Evolutionary conservation across 2,329 filamentous ascomycete genomes (phyloP), one percentile per base, ranked within the genome.

Genomic region (Cephalotrichum gorgonifer): DNA sequence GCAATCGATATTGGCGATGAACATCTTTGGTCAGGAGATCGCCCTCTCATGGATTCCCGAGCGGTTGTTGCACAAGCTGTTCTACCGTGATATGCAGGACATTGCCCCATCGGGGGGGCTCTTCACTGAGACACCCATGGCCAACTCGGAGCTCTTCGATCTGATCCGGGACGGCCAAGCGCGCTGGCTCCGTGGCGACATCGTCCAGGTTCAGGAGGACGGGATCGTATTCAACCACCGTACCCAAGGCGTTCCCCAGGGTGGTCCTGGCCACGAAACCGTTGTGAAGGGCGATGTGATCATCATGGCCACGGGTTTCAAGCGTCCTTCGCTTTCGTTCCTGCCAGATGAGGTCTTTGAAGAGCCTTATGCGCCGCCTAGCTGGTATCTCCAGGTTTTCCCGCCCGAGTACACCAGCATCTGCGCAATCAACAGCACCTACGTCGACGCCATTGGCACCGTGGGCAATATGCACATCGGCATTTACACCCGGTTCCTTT

Each of bases 401-500:
- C 88, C 88, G 4, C 85, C 88, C 0, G 64, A 70, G 3, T 83
- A 90, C 55, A 78, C 83, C 0, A 83, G 79, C 30, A 74, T 94
- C 44, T 88, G 83, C 54, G 83, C 83, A 54, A 90, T 88, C 66
- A 94, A 95, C 65, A 76, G 84, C 70, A 93, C 87, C 0, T 94
- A 90, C 55, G 71, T 89, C 50, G 81, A 85, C 48, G 87, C 82
- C 4, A 90, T 93, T 50, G 87, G 86, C 1, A 85, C 84, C 0
- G 86, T 93, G 2, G 85, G 88, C 0, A 90, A 93, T 63, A 91
- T 86, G 75, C 88, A 94, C 58, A 91, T 94, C 43, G 88, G 88
- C 4, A 91, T 94, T 57, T 94, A 93, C 67, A 94, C 87, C 0
- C 76, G 88, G 5, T 85, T 94, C 54, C 70, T 94, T 6, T 76